Percentiles rank a stretch among this genome's conserved stretches.
These are phyloP conservation scores for Rhodotorula sp. DNA, from an alignment of 1,284 basidiomycete genomes.

Conservation along the genomic window DNA sequence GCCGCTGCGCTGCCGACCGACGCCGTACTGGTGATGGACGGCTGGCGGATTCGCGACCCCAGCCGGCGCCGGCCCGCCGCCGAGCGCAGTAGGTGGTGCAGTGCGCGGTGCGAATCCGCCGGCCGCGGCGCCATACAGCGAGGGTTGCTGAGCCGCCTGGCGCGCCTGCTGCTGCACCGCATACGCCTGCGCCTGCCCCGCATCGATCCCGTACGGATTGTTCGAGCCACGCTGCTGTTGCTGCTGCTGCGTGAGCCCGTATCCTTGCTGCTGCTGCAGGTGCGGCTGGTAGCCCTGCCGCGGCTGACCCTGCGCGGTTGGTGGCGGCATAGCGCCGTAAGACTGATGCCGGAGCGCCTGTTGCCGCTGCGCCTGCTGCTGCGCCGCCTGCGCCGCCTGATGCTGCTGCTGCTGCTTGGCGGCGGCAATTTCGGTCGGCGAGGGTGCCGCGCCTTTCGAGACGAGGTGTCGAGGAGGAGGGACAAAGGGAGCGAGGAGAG, in stretches of 20 bases:
- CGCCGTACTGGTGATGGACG: slow-evolving; percentile 49
- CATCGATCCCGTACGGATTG: slow-evolving; percentile 17
- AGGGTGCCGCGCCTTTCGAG: slow-evolving; percentile 10
- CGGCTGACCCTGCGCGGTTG: neutral
- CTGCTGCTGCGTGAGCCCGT: neutral
- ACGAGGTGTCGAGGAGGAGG: slow-evolving; percentile 43
- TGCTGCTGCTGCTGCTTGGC: slow-evolving; percentile 72
- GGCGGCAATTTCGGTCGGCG: slow-evolving; percentile 5
- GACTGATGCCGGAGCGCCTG: neutral
- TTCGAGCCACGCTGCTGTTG: neutral
- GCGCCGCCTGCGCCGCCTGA: slow-evolving; percentile 21
- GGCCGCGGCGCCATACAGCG: slow-evolving; percentile 24
- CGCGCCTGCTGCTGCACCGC: slow-evolving; percentile 11
- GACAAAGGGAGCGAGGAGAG: slow-evolving; percentile 48
- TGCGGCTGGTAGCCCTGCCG: neutral
- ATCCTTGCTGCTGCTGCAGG: slow-evolving; percentile 4
- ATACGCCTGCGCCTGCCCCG: slow-evolving; percentile 75
- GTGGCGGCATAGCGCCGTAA: neutral
- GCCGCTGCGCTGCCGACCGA: slow-evolving; percentile 67
- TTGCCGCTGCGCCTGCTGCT: slow-evolving; percentile 26
- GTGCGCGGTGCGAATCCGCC: slow-evolving; percentile 13
- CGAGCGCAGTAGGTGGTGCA: neutral
- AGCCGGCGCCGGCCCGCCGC: slow-evolving; percentile 6
- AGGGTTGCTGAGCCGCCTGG: slow-evolving; percentile 19
- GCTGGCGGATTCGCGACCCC: slow-evolving; percentile 41